These are phyloP conservation scores for Candida corydali DNA, from an alignment of 805 yeast species.

Conservation along the genomic window DNA sequence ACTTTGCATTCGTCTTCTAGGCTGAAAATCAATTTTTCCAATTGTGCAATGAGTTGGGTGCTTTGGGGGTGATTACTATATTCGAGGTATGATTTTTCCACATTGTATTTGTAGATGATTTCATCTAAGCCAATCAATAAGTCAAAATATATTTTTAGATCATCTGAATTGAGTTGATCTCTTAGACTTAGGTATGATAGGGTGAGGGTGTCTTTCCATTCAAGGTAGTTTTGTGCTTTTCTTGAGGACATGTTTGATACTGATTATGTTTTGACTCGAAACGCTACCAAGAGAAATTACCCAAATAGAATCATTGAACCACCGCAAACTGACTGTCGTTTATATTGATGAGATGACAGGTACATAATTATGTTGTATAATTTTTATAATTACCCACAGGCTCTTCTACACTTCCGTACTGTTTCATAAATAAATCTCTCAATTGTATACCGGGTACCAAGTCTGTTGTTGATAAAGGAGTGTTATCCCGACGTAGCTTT, in stretches of 20 bases:
- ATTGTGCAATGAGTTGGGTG: conserved; percentile 10
- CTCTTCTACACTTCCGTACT: conserved; percentile 14
- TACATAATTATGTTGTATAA: too few species aligned
- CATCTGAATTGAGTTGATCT: conserved; percentile 7
- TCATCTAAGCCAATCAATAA: conserved; percentile 24
- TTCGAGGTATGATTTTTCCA: conserved; percentile 22
- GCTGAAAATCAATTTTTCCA: conserved; percentile 13
- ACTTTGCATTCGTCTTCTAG: conserved; percentile 17
- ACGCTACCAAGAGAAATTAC: too few species aligned
- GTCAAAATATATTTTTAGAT: conserved; percentile 13
- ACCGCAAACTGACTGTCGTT: too few species aligned
- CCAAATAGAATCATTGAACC: too few species aligned
- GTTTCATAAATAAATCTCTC: conserved; percentile 13
- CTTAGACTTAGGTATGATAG: conserved; percentile 12
- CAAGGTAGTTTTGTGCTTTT: conserved; percentile 17
- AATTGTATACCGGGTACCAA: conserved; percentile 12
- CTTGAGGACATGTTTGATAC: conserved; percentile 9
- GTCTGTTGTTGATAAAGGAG: not conserved
- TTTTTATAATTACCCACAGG: too few species aligned
- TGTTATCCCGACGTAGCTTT: not conserved
- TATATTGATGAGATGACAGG: too few species aligned
- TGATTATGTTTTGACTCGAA: too few species aligned
- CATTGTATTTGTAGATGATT: conserved; percentile 21
- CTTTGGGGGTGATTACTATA: conserved; percentile 10
- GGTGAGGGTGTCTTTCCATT: conserved; percentile 11